These are phyloP conservation scores for Silene conica DNA, from an alignment of 148 eudicot species.

Conservation along the genomic window DNA sequence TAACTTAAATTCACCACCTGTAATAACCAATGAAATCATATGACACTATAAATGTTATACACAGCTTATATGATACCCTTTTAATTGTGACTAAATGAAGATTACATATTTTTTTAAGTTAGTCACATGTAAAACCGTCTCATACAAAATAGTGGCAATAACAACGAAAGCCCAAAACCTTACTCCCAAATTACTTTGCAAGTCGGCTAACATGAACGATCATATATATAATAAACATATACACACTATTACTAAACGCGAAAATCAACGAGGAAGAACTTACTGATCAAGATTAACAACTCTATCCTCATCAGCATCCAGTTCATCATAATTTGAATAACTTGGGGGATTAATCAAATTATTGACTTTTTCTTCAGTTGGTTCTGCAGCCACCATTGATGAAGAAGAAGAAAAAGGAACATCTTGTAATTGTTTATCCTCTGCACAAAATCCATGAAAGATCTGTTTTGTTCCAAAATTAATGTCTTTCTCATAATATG, in stretches of 20 bases:
- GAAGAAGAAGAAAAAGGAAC: slow-evolving; percentile 16
- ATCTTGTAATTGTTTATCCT: slow-evolving; percentile 15
- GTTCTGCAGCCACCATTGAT: slow-evolving; percentile 22
- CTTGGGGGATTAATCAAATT: slow-evolving; percentile 12
- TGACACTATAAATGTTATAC: too few species aligned
- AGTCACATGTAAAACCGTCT: too few species aligned
- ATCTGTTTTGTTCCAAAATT: slow-evolving; percentile 27
- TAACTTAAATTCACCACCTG: too few species aligned
- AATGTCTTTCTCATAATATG: slow-evolving; percentile 38
- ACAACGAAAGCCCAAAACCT: background rate
- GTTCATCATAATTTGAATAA: slow-evolving; percentile 24
- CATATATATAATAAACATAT: background rate
- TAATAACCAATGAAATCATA: too few species aligned
- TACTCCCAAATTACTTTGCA: too few species aligned
- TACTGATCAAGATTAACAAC: slow-evolving; percentile 77
- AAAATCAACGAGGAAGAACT: slow-evolving; percentile 24
- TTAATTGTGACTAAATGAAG: too few species aligned
- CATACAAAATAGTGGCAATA: too few species aligned
- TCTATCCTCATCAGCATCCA: slow-evolving; percentile 29
- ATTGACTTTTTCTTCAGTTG: slow-evolving; percentile 11
- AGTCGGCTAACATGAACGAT: background rate
- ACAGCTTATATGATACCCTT: too few species aligned
- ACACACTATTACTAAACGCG: background rate
- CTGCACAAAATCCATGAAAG: slow-evolving; percentile 33
- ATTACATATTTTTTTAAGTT: too few species aligned